phyloP scores from a whole-genome alignment of 176 grass and related monocot species.

The Bothriochloa decipiens region DNA sequence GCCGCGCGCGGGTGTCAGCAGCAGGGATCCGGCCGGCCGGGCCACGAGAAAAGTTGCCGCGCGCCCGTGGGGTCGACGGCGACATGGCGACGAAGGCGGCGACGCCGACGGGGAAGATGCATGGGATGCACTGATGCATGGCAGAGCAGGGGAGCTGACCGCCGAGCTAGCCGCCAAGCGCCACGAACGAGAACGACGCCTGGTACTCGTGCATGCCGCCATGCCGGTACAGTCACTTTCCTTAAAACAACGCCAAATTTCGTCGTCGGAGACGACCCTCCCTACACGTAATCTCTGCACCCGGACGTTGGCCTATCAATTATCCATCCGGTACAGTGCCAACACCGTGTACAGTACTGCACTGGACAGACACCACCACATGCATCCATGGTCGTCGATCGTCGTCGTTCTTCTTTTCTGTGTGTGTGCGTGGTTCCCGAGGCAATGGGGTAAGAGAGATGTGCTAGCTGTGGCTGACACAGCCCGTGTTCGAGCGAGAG shows the following conservation, averaged over 20 bases:
- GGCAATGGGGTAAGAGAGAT: too few species aligned
- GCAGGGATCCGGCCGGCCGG: slow-evolving; percentile 12
- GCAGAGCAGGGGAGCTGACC: background rate
- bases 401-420: too few species aligned
- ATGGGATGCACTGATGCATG: background rate
- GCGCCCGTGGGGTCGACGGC: background rate
- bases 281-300: too few species aligned
- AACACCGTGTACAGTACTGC: too few species aligned
- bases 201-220: background rate
- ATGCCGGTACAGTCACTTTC: slow-evolving; percentile 36
- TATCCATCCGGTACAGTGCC: background rate
- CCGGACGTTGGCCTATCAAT: background rate
- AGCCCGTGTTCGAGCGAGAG: too few species aligned
- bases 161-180: background rate
- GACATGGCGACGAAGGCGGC: background rate
- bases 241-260: slow-evolving; percentile 35
- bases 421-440: too few species aligned
- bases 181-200: background rate
- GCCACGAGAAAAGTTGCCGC: slow-evolving; percentile 33
- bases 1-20: slow-evolving; percentile 26
- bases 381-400: too few species aligned
- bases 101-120: background rate
- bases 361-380: too few species aligned
- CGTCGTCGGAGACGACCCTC: background rate
- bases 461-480: too few species aligned